Percentiles rank a stretch among this genome's conserved stretches.
Conservation (phyloP, 495 filamentous ascomycete species). For the Neurospora tetrasperma region DNA sequence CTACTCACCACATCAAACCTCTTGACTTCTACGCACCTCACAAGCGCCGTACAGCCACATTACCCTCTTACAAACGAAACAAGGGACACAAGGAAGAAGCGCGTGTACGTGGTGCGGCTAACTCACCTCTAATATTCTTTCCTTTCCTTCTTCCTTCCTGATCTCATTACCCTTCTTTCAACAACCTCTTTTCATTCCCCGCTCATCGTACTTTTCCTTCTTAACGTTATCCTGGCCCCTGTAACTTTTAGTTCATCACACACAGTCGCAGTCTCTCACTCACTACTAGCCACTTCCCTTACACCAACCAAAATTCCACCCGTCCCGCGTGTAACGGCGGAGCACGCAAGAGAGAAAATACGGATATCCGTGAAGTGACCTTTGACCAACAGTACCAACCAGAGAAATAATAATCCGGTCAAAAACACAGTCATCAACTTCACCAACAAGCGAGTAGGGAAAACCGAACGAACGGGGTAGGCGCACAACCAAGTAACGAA, state of each 20-base stretch:
- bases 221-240: background rate
- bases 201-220: background rate
- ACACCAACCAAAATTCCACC: background rate
- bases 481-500: background rate
- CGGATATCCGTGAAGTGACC: background rate
- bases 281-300: background rate
- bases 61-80: background rate
- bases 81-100: background rate
- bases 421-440: background rate
- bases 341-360: background rate
- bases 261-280: background rate
- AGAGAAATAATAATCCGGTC: background rate
- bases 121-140: background rate
- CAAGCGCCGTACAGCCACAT: background rate
- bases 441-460: background rate
- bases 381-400: background rate
- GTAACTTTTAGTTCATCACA: background rate
- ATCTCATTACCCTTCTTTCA: background rate
- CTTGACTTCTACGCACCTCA: background rate
- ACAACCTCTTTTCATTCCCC: background rate
- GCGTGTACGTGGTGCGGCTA: background rate
- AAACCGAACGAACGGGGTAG: background rate
- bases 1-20: background rate
- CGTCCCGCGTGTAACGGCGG: background rate
- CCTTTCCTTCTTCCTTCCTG: background rate